Percentiles rank a stretch among this genome's conserved stretches.
Evolutionary conservation across 2,329 filamentous ascomycete genomes (phyloP).

Genomic region (Cladophialophora carrionii): DNA sequence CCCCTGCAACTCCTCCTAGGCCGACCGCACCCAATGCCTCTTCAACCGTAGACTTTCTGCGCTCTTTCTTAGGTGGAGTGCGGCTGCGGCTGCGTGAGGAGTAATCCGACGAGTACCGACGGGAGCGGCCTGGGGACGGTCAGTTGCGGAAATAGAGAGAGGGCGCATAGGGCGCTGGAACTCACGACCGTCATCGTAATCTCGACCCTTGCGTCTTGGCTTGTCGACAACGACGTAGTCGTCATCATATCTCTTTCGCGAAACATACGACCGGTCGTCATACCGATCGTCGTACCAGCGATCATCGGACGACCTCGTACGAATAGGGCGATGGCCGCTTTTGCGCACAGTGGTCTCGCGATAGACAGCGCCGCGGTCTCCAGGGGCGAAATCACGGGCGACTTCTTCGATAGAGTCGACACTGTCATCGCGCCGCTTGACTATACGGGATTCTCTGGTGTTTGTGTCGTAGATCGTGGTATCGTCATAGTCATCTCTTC

Average conservation of each 20-base stretch:
- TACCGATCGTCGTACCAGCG: conserved; percentile 45
- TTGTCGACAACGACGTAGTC: conserved; percentile 44
- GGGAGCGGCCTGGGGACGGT: conserved; percentile 31
- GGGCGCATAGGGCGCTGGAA: conserved; percentile 25
- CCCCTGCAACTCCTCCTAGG: conserved; percentile 58
- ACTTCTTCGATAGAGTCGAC: conserved; percentile 79
- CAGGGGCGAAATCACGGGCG: conserved; percentile 79
- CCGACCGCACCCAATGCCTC: conserved; percentile 61
- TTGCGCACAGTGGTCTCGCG: conserved; percentile 44
- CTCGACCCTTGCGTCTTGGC: conserved; percentile 24
- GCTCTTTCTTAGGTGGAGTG: conserved; percentile 43
- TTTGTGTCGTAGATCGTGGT: conserved; percentile 34
- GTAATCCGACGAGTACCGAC: conserved; percentile 43
- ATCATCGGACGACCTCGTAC: conserved; percentile 42
- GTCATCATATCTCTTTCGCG: conserved; percentile 50
- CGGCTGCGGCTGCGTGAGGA: conserved; percentile 48
- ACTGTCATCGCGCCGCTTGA: conserved; percentile 67
- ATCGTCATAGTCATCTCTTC: conserved; percentile 36
- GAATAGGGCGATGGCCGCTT: conserved; percentile 40
- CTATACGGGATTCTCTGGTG: conserved; percentile 35
- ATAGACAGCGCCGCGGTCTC: conserved; percentile 52
- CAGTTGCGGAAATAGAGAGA: conserved; percentile 7
- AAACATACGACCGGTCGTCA: conserved; percentile 49
- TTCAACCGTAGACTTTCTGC: conserved; percentile 54
- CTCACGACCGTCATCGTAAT: conserved; percentile 42